Evolutionary conservation across 805 yeast genomes (phyloP), one percentile per base, ranked within the genome.

Genomic region (Metschnikowia lochheadii): DNA sequence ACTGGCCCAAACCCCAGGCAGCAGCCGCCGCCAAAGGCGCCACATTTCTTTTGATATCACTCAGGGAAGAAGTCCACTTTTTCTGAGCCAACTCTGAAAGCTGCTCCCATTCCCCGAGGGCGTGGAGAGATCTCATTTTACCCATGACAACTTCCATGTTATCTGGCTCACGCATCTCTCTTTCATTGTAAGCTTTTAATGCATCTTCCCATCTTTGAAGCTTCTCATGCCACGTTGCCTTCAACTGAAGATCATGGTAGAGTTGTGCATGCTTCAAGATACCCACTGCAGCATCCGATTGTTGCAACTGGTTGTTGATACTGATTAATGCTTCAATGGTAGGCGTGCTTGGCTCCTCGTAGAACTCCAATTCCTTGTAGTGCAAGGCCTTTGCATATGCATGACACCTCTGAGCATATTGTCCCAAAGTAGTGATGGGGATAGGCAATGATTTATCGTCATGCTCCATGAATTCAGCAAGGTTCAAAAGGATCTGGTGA

Each of bases 1-100:
- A 95, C 63, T 89, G 94, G 1, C 92, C 92, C 39, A 95, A 73
- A 14, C 98, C 97, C 99, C 99, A 94, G 1, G 98, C 89, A 1
- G 99, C 97, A 2, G 98, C 97, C 0, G 99, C 99, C 0, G 98
- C 99, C 48, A 95, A 72, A 0, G 99, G 98, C 1, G 99, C 99
- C 58, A 94, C 90, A 5, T 85, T 81, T 49, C 96, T 76, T 58
- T 84, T 80, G 37, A 83, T 81, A 15, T 89, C 96, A 29, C 83
- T 76, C 1, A 88, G 75, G 0, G 96, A 80, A 31, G 76, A 73
- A 17, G 72, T 75, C 99, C 99, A 94, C 63, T 88, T 89, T 40
- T 83, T 84, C 58, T 83, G 85, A 0, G 97, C 96, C 49, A 94
- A 71, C 53, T 85, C 87, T 10, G 95, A 84, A 21, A 95, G 73